A percentile compares a stretch with the other conserved stretches of the same genome.
phyloP scores from a whole-genome alignment of 805 yeast species.

The Ogataea haglerorum region DNA sequence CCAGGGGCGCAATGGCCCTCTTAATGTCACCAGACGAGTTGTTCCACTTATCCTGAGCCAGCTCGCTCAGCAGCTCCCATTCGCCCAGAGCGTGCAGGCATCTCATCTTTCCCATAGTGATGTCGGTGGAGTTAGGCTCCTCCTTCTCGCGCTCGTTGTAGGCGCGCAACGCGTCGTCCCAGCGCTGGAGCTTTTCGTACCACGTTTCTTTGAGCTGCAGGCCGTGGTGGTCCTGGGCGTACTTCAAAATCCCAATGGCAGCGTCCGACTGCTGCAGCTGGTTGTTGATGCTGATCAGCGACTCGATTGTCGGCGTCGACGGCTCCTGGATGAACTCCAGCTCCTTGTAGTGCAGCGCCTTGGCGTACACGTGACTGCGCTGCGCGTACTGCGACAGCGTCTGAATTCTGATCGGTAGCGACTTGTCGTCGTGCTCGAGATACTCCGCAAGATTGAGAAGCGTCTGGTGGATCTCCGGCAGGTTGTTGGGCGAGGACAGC shows the following conservation, averaged over 20 bases:
- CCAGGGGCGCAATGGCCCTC: slow-evolving; percentile 89
- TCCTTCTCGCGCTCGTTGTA: slow-evolving; percentile 72
- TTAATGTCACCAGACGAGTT: slow-evolving; percentile 67
- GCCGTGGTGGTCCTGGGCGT: slow-evolving; percentile 88
- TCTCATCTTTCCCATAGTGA: slow-evolving; percentile 96
- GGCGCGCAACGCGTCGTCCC: slow-evolving; percentile 97
- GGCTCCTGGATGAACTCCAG: slow-evolving; percentile 93
- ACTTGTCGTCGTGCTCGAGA: slow-evolving; percentile 96
- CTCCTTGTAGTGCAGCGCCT: slow-evolving; percentile 94
- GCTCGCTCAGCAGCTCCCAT: slow-evolving; percentile 87
- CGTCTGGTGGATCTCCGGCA: slow-evolving; percentile 93
- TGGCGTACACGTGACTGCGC: slow-evolving; percentile 95
- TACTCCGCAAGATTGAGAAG: slow-evolving; percentile 88
- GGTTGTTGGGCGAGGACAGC: slow-evolving; percentile 82
- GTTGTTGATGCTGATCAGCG: slow-evolving; percentile 87
- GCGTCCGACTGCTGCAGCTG: slow-evolving; percentile 97
- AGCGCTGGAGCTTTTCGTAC: slow-evolving; percentile 94
- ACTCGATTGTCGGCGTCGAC: slow-evolving; percentile 85
- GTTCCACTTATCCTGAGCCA: slow-evolving; percentile 86
- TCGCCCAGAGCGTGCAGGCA: slow-evolving; percentile 98
- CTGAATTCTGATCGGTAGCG: slow-evolving; percentile 86
- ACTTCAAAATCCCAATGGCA: slow-evolving; percentile 92
- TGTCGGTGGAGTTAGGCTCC: slow-evolving; percentile 73
- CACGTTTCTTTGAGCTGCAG: slow-evolving; percentile 93
- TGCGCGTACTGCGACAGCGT: slow-evolving; percentile 91